Conservation (phyloP, 2,329 filamentous ascomycete species). For the Pleoardoris graminearum region DNA sequence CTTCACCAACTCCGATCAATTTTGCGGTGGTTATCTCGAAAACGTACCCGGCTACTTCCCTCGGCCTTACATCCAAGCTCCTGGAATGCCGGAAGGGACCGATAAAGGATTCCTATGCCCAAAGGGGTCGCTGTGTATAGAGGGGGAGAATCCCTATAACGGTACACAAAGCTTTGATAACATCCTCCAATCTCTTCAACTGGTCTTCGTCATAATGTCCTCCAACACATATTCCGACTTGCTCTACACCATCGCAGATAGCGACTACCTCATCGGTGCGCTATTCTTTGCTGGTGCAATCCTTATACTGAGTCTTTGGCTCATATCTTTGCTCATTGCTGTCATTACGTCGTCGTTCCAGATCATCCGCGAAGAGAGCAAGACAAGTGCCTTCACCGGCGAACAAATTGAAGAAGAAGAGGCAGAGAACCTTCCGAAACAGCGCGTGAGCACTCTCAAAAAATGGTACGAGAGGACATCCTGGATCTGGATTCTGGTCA, state of each 20-base stretch:
- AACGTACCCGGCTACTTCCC: conserved; percentile 34
- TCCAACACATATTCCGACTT: conserved; percentile 95
- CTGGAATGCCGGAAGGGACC: conserved; percentile 45
- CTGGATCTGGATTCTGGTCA: conserved; percentile 78
- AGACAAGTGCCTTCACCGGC: conserved; percentile 86
- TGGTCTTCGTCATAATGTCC: conserved; percentile 98
- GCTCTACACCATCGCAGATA: conserved; percentile 90
- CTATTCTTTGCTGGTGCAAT: conserved; percentile 74
- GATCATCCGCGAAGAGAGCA: conserved; percentile 95
- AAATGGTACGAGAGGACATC: conserved; percentile 72
- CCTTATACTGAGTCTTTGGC: conserved; percentile 93
- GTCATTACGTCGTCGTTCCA: conserved; percentile 99
- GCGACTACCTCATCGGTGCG: conserved; percentile 84
- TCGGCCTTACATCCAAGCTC: conserved; percentile 68
- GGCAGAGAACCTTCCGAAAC: conserved; percentile 41
- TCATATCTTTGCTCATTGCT: conserved; percentile 90
- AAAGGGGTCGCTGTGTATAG: conserved; percentile 77
- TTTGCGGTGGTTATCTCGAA: conserved; percentile 83
- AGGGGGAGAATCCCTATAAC: conserved; percentile 77
- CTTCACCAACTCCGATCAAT: conserved; percentile 65
- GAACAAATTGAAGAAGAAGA: conserved; percentile 58
- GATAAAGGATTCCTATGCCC: conserved; percentile 91
- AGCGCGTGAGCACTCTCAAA: conserved; percentile 61
- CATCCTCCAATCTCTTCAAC: conserved; percentile 84
- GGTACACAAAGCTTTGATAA: conserved; percentile 94